phyloP scores from a whole-genome alignment of 495 filamentous ascomycete genomes.

The Baudoinia panamericana region DNA sequence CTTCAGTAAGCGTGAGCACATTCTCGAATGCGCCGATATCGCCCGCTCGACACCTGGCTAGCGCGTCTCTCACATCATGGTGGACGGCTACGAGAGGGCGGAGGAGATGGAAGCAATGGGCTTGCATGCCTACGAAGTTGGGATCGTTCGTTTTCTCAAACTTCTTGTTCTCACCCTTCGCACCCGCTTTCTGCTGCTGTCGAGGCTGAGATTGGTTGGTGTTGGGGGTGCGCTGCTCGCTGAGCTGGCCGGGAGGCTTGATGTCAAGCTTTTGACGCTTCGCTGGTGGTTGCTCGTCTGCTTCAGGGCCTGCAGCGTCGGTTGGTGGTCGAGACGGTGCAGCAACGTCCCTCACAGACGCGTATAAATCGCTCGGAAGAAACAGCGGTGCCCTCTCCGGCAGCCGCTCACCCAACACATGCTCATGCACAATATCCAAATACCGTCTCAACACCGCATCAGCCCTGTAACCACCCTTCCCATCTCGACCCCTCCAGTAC shows the following conservation, averaged over 20 bases:
- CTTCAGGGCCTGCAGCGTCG: constrained; percentile 7
- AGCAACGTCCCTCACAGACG: background rate
- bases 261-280: constrained; percentile 12
- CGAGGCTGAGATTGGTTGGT: no score
- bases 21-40: constrained; percentile 61
- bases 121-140: constrained; percentile 72
- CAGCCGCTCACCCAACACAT: constrained; percentile 49
- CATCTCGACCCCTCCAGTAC: constrained; percentile 74
- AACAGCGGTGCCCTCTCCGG: constrained; percentile 61
- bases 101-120: constrained; percentile 86
- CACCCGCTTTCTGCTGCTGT: constrained; percentile 41
- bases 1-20: constrained; percentile 53
- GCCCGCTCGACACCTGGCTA: constrained; percentile 51
- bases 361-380: constrained; percentile 45
- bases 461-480: constrained; percentile 75
- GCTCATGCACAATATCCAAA: constrained; percentile 70
- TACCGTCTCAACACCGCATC: constrained; percentile 82
- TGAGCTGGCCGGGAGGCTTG: no score
- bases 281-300: constrained; percentile 20
- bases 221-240: no score
- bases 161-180: constrained; percentile 27
- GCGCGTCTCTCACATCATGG: constrained; percentile 65
- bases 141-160: constrained; percentile 42
- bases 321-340: background rate
- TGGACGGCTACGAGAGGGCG: constrained; percentile 64